A percentile compares a stretch with the other conserved stretches of the same genome.
These are phyloP conservation scores for Fusarium illudens DNA, from an alignment of 2,329 filamentous ascomycete genomes.

Conservation along the genomic window DNA sequence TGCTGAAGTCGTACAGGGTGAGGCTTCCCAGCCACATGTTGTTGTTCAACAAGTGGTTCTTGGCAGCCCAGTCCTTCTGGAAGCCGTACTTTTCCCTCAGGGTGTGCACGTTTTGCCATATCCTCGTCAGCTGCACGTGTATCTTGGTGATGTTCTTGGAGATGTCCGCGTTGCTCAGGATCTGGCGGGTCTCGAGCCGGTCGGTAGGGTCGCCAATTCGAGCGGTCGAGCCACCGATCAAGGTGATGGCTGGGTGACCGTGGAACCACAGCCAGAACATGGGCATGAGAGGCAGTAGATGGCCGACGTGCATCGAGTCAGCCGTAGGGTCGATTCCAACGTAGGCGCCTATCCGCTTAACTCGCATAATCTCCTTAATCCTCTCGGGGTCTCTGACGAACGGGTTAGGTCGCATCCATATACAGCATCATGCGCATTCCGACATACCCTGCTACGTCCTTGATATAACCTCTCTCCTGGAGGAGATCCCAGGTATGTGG, in stretches of 20 bases:
- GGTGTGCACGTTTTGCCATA: constrained; percentile 78
- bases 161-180: constrained; percentile 60
- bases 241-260: constrained; percentile 72
- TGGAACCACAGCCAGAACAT: constrained; percentile 85
- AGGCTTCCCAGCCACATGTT: constrained; percentile 80
- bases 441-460: constrained; percentile 76
- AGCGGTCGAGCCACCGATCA: constrained; percentile 79
- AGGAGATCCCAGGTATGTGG: constrained; percentile 69
- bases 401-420: constrained; percentile 1
- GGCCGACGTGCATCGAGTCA: constrained; percentile 80
- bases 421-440: background rate
- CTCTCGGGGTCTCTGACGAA: constrained; percentile 53
- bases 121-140: constrained; percentile 71
- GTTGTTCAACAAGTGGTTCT: constrained; percentile 79
- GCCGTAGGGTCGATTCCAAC: constrained; percentile 86
- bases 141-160: constrained; percentile 73
- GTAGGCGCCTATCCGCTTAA: constrained; percentile 76
- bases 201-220: constrained; percentile 82
- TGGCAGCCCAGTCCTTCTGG: constrained; percentile 69
- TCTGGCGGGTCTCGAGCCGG: constrained; percentile 68
- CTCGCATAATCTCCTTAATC: constrained; percentile 70
- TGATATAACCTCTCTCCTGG: constrained; percentile 76
- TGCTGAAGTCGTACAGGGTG: constrained; percentile 77
- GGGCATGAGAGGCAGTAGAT: constrained; percentile 83
- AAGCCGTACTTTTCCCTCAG: constrained; percentile 74